These are phyloP conservation scores for Solanum tacnaense DNA, from an alignment of 257 asterid species.

Conservation along the genomic window DNA sequence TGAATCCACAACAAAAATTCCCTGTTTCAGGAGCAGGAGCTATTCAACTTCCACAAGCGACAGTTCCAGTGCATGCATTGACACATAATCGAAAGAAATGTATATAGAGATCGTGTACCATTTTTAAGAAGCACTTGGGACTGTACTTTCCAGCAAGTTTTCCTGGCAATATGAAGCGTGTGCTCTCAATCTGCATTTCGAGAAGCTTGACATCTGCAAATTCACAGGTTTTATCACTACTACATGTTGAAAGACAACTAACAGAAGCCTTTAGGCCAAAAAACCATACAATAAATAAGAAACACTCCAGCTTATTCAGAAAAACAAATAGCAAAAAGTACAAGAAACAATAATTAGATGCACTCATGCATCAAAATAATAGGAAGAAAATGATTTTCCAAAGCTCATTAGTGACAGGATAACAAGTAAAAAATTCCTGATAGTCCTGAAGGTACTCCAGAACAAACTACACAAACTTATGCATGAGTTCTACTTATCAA, in stretches of 20 bases:
- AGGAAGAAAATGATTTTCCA: neutral
- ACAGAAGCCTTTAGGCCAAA: neutral
- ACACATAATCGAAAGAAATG: neutral
- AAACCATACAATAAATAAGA: neutral
- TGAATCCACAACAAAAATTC: neutral
- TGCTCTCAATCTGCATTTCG: conserved; percentile 53
- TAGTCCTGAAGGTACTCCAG: neutral
- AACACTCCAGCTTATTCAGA: neutral
- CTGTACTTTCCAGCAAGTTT: conserved; percentile 44
- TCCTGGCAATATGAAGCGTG: conserved; percentile 59
- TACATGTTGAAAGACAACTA: neutral
- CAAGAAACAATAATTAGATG: neutral
- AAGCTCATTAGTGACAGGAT: neutral
- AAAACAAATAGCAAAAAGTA: neutral
- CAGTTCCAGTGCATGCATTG: neutral
- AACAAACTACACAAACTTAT: neutral
- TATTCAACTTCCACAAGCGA: neutral
- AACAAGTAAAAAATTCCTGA: neutral
- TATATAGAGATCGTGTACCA: conserved; percentile 38
- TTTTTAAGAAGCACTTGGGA: conserved; percentile 75
- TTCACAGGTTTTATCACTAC: conserved; percentile 3
- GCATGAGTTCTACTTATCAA: neutral
- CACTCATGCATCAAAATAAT: neutral
- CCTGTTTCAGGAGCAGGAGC: neutral
- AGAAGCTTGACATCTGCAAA: conserved; percentile 50